Evolutionary conservation across 805 yeast genomes (phyloP), one percentile per base, ranked within the genome.

Genomic region (Ogataea ganodermae): DNA sequence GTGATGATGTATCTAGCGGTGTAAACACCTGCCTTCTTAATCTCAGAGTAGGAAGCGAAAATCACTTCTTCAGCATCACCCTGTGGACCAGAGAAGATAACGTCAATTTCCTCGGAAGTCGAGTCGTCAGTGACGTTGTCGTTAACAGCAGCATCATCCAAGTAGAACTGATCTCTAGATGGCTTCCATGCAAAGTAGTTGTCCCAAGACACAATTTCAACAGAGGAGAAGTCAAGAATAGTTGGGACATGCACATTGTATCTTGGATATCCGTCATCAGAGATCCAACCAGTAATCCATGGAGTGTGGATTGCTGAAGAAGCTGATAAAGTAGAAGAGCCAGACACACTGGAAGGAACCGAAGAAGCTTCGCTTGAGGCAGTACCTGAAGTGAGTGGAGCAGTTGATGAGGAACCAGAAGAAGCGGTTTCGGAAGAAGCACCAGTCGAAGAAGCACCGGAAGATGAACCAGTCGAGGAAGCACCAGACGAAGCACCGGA

Each of bases 1-100:
- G 61, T 52, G 23, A 55, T 20, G 43, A 55, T 60, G 47, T 57
- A 57, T 31, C 31, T 10, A 41, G 54, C 60, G 26, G 45, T 31
- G 53, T 54, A 58, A 37, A 42, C 16, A 47, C 60, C 62, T 41
- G 56, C 52, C 18, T 42, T 35, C 31, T 33, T 10, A 16, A 33
- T 30, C 12, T n/a, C 45, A 38, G 50, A 81, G 42, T 32, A 41
- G 23, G 45, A 4, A 14, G 17, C 6, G 32, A 50, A 23, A 13
- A 38, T 14, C 13, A 51, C 37, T 28, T 47, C 41, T 22, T 37
- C 36, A 37, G 41, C 45, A 21, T 49, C 51, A 22, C 39, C 20
- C 18, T 33, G 30, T 26, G 47, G 36, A 42, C 44, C 51, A 21
- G 40, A 10, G 35, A 46, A 44, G 22, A 53, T 14, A 23, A 57